Conservation (phyloP, 2,329 filamentous ascomycete species). For the Epicoccum sorghinum region DNA sequence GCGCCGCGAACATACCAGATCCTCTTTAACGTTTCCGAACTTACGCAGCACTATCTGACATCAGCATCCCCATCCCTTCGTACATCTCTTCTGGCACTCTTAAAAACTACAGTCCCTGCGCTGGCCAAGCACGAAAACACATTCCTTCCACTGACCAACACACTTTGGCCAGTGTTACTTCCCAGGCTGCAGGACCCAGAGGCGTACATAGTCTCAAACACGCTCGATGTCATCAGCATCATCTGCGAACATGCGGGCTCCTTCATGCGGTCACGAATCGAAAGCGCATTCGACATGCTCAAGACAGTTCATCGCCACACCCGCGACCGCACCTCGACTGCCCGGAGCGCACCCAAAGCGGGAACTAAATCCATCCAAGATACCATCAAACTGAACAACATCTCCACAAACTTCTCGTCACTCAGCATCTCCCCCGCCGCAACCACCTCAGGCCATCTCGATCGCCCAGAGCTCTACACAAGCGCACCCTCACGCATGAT, state of each 20-base stretch:
- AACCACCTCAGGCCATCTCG: not conserved
- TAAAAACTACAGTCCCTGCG: conserved; percentile 73
- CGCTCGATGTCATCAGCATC: conserved; percentile 70
- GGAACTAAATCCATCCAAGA: not conserved
- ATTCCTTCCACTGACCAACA: conserved; percentile 88
- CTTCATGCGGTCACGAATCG: conserved; percentile 79
- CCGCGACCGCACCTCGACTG: conserved; percentile 1
- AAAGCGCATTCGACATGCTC: conserved; percentile 71
- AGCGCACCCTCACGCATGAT: conserved; percentile 64
- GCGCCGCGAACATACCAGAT: conserved; percentile 79
- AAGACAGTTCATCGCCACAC: conserved; percentile 39
- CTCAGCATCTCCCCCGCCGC: not conserved
- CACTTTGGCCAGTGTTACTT: conserved; percentile 84
- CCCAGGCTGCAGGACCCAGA: conserved; percentile 71
- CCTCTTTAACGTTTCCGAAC: conserved; percentile 77
- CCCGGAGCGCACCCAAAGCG: no score
- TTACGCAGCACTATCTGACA: conserved; percentile 90
- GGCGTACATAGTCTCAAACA: conserved; percentile 70
- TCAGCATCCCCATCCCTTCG: conserved; percentile 81
- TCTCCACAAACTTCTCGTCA: conserved; percentile 14
- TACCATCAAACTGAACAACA: not conserved
- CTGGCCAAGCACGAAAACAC: conserved; percentile 78
- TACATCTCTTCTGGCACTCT: conserved; percentile 76
- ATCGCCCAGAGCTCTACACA: conserved; percentile 51
- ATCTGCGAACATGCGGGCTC: conserved; percentile 77